These are phyloP conservation scores for Taxillus chinensis DNA, from an alignment of 164 flowering plant species.

Conservation along the genomic window DNA sequence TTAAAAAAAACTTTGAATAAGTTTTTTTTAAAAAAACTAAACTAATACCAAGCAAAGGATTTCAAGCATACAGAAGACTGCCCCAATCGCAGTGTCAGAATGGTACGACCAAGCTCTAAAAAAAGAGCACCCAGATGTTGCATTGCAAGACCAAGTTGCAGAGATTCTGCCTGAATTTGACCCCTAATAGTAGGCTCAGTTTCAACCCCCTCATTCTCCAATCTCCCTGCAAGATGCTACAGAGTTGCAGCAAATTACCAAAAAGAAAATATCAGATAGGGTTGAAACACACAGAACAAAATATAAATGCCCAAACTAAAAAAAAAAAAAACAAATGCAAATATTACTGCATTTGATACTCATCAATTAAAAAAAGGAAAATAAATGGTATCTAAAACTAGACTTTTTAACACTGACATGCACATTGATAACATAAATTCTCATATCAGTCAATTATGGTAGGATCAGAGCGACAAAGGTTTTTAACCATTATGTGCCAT, in stretches of 20 bases:
- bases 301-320: no score
- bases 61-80: conserved; percentile 64
- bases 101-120: conserved; percentile 90
- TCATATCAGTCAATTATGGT: no score
- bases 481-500: no score
- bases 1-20: no score
- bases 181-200: conserved; percentile 50
- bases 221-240: conserved; percentile 76
- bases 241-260: conserved; percentile 37
- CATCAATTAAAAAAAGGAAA: no score
- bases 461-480: no score
- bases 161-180: conserved; percentile 65
- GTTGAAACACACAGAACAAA: background rate
- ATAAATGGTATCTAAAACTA: no score
- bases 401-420: no score
- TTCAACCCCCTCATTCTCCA: conserved; percentile 55
- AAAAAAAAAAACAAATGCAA: no score
- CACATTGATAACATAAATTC: no score
- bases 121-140: conserved; percentile 94
- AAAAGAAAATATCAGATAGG: conserved; percentile 18
- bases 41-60: conserved; percentile 1
- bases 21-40: no score
- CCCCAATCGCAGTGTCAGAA: conserved; percentile 79
- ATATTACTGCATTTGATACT: no score
- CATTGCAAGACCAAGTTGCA: conserved; percentile 67